These are phyloP conservation scores for Suillus occidentalis DNA, from an alignment of 768 basidiomycete genomes.

Conservation along the genomic window DNA sequence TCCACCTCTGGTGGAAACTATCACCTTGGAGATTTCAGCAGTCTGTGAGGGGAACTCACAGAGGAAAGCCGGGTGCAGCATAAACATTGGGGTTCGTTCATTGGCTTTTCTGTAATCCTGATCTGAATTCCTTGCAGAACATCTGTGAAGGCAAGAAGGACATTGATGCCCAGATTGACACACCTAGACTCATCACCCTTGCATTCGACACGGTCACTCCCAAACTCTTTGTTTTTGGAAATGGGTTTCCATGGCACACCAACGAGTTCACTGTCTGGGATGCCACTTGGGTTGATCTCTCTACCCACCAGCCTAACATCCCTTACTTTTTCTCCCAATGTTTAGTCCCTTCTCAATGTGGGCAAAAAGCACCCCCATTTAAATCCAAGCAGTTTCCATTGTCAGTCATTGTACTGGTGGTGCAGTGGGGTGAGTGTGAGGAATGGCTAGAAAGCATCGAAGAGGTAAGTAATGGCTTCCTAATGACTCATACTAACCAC, in stretches of 20 bases:
- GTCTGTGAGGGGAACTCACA: too few species aligned
- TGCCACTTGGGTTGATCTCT: constrained; percentile 8
- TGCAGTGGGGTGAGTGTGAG: constrained; percentile 7
- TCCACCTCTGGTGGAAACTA: too few species aligned
- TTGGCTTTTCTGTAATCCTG: too few species aligned
- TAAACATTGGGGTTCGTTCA: too few species aligned
- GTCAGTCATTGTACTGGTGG: not conserved
- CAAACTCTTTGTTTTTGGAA: not conserved
- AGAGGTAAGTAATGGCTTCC: too few species aligned
- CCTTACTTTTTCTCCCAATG: constrained; percentile 9
- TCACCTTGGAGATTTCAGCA: too few species aligned
- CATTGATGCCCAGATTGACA: too few species aligned
- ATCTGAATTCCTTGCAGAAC: too few species aligned
- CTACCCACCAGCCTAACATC: not conserved
- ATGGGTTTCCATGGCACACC: not conserved
- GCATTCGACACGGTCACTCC: not conserved
- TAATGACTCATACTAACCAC: too few species aligned
- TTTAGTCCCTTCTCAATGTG: not conserved
- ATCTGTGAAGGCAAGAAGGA: too few species aligned
- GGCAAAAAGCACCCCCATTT: not conserved
- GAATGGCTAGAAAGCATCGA: not conserved
- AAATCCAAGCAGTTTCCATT: not conserved
- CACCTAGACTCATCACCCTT: not conserved
- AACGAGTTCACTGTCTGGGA: not conserved
- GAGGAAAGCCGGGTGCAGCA: too few species aligned